These are phyloP conservation scores for Leptomonas pyrrhocoris DNA, from an alignment of 208 protist species.

Conservation along the genomic window DNA sequence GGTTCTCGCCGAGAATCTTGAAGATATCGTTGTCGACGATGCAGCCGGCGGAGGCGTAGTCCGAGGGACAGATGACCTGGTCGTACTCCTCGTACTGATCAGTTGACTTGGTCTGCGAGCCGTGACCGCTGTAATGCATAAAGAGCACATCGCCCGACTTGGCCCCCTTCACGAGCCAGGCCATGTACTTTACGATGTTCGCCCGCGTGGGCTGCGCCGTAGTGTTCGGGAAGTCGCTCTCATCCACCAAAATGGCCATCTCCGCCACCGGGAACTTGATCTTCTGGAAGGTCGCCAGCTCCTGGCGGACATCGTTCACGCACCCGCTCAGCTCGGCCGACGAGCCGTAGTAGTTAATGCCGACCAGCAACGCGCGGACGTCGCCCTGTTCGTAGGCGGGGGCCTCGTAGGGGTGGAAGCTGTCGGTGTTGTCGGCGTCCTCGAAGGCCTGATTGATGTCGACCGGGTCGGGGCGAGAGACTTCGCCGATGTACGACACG, in stretches of 20 bases:
- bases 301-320: constrained; percentile 84
- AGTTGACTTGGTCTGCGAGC: constrained; percentile 57
- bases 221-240: constrained; percentile 69
- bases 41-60: constrained; percentile 62
- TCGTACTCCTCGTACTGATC: constrained; percentile 83
- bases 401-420: constrained; percentile 60
- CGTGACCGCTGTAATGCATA: constrained; percentile 92
- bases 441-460: constrained; percentile 57
- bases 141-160: constrained; percentile 91
- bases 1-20: constrained; percentile 64
- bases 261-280: constrained; percentile 84
- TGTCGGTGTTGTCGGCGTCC: constrained; percentile 57
- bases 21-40: constrained; percentile 94
- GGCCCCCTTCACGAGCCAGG: constrained; percentile 76
- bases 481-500: constrained; percentile 57
- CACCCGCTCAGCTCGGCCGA: constrained; percentile 71
- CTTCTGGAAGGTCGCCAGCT: constrained; percentile 74
- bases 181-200: constrained; percentile 88
- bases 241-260: constrained; percentile 86
- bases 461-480: constrained; percentile 35
- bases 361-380: constrained; percentile 89
- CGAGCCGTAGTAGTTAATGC: constrained; percentile 89
- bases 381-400: constrained; percentile 66
- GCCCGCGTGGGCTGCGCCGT: constrained; percentile 75
- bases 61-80: constrained; percentile 83